Evolutionary conservation across 2,329 filamentous ascomycete species (phyloP).

Genomic region (Rhynchosporium secalis): DNA sequence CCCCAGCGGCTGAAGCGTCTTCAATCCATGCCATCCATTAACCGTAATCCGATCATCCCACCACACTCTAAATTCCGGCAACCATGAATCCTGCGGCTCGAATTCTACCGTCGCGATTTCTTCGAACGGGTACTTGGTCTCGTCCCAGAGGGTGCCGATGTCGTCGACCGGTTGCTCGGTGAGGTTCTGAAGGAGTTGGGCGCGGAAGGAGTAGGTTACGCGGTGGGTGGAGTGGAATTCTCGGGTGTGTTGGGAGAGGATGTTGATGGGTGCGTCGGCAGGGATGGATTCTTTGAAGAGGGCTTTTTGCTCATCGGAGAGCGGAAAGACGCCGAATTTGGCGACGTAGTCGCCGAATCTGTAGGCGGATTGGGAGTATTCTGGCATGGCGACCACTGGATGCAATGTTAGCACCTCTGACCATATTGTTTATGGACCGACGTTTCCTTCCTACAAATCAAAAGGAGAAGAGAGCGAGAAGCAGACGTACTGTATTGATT

Average conservation of each 20-base stretch:
- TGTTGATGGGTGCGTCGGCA: constrained; percentile 26
- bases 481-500: constrained; percentile 20
- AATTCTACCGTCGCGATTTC: constrained; percentile 26
- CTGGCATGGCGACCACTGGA: constrained; percentile 26
- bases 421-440: background rate
- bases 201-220: constrained; percentile 27
- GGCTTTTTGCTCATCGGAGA: constrained; percentile 22
- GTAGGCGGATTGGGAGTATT: constrained; percentile 29
- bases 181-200: constrained; percentile 25
- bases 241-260: constrained; percentile 22
- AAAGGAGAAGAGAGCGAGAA: background rate
- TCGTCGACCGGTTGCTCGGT: constrained; percentile 25
- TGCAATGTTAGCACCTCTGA: background rate
- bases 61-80: constrained; percentile 26
- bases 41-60: constrained; percentile 29
- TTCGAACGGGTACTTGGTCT: constrained; percentile 25
- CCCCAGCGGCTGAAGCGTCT: constrained; percentile 25
- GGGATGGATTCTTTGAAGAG: constrained; percentile 18
- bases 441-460: background rate
- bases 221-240: constrained; percentile 26
- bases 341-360: constrained; percentile 26
- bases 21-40: constrained; percentile 26
- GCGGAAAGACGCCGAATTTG: constrained; percentile 27
- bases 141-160: constrained; percentile 23
- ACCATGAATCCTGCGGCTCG: constrained; percentile 27